phyloP scores from a whole-genome alignment of 257 asterid genomes.

The Capsicum pubescens region DNA sequence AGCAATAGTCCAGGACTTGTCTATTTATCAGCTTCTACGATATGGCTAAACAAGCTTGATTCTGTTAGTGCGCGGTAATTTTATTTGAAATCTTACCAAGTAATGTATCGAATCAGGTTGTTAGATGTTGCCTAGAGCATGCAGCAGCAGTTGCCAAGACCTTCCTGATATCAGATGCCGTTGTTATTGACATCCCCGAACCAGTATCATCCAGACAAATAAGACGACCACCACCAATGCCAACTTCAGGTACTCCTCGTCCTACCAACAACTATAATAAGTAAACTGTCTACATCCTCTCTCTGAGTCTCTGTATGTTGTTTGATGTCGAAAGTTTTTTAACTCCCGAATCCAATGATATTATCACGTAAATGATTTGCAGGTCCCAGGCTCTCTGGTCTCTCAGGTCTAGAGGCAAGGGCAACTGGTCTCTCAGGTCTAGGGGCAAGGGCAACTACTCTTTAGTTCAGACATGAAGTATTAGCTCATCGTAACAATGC shows the following conservation, averaged over 20 bases:
- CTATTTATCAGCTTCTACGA: neutral
- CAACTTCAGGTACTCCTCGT: neutral
- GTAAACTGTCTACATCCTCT: neutral
- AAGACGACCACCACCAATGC: conserved; percentile 60
- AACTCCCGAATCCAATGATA: neutral
- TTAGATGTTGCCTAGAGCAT: conserved; percentile 86
- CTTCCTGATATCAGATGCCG: conserved; percentile 78
- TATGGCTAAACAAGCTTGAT: neutral
- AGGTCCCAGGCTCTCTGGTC: conserved; percentile 3
- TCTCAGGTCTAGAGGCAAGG: neutral
- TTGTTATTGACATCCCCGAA: conserved; percentile 69
- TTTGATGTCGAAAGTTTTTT: neutral
- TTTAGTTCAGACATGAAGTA: neutral
- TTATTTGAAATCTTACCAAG: neutral
- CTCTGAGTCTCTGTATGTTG: neutral
- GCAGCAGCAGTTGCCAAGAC: conserved; percentile 77
- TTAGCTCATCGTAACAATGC: neutral
- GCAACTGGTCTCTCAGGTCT: conserved; percentile 2
- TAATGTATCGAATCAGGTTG: conserved; percentile 53
- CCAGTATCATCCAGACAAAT: conserved; percentile 39
- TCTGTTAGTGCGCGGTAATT: no score
- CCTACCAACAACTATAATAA: neutral
- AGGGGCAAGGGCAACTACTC: neutral
- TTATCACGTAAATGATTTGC: neutral
- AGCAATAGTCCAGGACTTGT: neutral